Base-by-base conservation (phyloP, 768 basidiomycete genomes). In the Suillus fuscotomentosus region DNA sequence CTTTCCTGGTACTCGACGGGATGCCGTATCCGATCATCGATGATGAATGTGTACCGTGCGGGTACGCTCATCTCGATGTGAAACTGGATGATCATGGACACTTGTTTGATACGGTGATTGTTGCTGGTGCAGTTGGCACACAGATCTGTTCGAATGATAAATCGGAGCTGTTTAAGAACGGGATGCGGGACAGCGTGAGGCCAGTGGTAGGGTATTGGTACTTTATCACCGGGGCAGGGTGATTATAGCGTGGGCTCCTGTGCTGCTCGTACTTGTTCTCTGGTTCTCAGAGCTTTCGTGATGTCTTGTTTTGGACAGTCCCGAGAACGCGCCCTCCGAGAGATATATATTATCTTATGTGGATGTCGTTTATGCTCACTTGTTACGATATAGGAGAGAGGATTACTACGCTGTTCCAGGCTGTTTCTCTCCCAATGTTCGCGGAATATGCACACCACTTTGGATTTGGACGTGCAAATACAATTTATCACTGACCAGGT, bases 141-240 rank as follows among this genome's bases (percentile, higher is more conserved):
- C 75, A 75, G 61, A 75, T 75, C 22, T 76, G 73, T 53, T 76
- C 69, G 34, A 73, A 70, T 31, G 74, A 70, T 55, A 75, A 73
- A 64, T 69, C 70, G n/a, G 70, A 75, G 55, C 50, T 78, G 60
- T 77, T 76, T 62, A 65, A 70, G 42, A 72, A 73, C 17, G 76
- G 76, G n/a, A 54, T 71, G 65, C 66, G 75, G 63, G 77, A 77
- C 55, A 78, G 71, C 3, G 70, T 77, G 22, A 67, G 68, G 56
- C 77, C 76, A 1, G 64, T 78, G n/a, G 65, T 68, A 27, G 76
- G 69, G 9, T 77, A 75, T 76, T 77, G 76, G 76, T 68, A 72
- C 55, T 69, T 78, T 43, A 41, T 54, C 31, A 34, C 31, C 7
- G 53, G 53, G 31, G 17, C 53, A 11, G 17, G 53, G 17, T 54